Percentiles rank a stretch among this genome's conserved stretches.
Evolutionary conservation across 768 basidiomycete species (phyloP).

Genomic region (Dioszegia crocea): DNA sequence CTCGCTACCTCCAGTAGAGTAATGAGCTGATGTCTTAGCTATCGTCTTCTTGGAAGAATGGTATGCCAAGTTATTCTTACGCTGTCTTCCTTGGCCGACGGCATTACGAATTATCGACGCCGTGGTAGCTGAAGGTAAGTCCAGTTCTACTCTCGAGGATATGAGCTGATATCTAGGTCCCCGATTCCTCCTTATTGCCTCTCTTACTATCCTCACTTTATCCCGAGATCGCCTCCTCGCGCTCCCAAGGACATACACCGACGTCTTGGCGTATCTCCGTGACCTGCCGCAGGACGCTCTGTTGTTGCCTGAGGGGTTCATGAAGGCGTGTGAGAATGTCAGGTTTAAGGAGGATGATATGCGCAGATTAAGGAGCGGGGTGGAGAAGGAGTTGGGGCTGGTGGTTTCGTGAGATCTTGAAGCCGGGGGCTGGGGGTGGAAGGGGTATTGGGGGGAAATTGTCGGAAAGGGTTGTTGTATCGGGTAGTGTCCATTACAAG

Average conservation of each 20-base stretch:
- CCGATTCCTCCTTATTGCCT: slow-evolving; percentile 36
- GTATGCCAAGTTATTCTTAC: slow-evolving; percentile 38
- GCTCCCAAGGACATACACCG: slow-evolving; percentile 18
- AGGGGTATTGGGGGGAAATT: background rate
- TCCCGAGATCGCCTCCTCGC: slow-evolving; percentile 34
- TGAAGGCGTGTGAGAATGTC: slow-evolving; percentile 34
- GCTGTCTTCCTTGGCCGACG: slow-evolving; percentile 44
- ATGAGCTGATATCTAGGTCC: too few relatives aligned
- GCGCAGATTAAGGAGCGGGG: slow-evolving; percentile 24
- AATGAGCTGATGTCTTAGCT: slow-evolving; percentile 19
- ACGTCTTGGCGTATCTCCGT: slow-evolving; percentile 28
- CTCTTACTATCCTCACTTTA: slow-evolving; percentile 35
- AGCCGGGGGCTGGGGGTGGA: too few relatives aligned
- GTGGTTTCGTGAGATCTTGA: background rate
- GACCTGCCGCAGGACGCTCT: slow-evolving; percentile 37
- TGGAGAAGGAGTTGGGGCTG: slow-evolving; percentile 39
- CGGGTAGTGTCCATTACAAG: too few relatives aligned
- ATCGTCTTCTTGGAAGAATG: slow-evolving; percentile 37
- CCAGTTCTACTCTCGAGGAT: background rate
- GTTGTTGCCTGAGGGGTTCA: slow-evolving; percentile 41
- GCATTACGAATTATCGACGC: slow-evolving; percentile 38
- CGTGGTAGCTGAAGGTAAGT: slow-evolving; percentile 40
- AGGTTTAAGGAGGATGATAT: slow-evolving; percentile 41
- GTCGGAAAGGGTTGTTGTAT: too few relatives aligned
- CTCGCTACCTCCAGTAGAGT: background rate